These are phyloP conservation scores for Amesomyces nigricolor DNA, from an alignment of 2,329 filamentous ascomycete species.

Conservation along the genomic window DNA sequence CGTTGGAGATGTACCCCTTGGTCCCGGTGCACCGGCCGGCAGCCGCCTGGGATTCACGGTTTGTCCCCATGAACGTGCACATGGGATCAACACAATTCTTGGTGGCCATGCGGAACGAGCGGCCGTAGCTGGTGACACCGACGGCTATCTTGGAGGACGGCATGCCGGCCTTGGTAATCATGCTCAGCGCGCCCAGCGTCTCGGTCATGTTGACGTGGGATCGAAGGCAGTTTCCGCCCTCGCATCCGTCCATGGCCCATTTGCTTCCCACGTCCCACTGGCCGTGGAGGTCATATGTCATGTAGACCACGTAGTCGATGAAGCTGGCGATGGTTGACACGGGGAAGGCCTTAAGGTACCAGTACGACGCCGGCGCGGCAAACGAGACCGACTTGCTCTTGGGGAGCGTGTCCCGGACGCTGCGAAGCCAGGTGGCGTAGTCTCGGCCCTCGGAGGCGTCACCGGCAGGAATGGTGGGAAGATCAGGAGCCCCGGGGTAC, in stretches of 20 bases:
- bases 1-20: conserved; percentile 1
- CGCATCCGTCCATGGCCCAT: conserved; percentile 25
- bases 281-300: conserved; percentile 34
- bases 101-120: neutral
- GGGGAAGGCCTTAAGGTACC: no score
- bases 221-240: conserved; percentile 22
- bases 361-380: no score
- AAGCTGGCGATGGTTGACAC: conserved; percentile 22
- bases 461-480: no score
- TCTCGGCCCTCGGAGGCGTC: no score
- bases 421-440: no score
- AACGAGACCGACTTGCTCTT: no score
- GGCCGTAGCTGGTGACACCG: conserved; percentile 4
- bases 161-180: conserved; percentile 9
- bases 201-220: conserved; percentile 5
- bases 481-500: no score
- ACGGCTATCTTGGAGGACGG: neutral
- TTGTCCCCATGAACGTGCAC: neutral
- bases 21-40: neutral
- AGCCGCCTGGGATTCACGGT: neutral
- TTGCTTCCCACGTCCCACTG: conserved; percentile 29
- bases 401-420: no score
- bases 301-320: conserved; percentile 32
- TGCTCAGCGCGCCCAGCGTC: neutral
- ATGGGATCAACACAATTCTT: neutral